Percentiles rank a stretch among this genome's conserved stretches.
Conservation (phyloP, 768 basidiomycete genomes). For the Xerocomus brunneocitrinus region DNA sequence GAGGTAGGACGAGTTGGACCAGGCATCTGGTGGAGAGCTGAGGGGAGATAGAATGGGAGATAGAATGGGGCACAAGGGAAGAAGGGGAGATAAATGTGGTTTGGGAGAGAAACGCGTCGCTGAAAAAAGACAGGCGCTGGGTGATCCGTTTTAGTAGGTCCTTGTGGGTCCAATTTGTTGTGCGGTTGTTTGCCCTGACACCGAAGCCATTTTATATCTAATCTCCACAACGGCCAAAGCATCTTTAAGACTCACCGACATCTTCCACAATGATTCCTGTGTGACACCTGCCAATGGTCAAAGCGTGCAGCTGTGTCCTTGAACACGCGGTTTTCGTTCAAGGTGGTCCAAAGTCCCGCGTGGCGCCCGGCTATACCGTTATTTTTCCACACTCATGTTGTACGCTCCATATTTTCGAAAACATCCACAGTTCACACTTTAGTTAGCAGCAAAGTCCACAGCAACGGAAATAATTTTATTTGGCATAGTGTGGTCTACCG, state of each 20-base stretch:
- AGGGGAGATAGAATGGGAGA: slow-evolving; percentile 1
- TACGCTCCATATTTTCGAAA: background rate
- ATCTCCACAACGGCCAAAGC: slow-evolving; percentile 13
- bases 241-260: background rate
- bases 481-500: background rate
- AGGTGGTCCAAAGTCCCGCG: background rate
- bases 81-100: slow-evolving; percentile 17
- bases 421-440: background rate
- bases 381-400: background rate
- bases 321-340: background rate
- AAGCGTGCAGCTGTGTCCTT: background rate
- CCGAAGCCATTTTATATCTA: slow-evolving; percentile 2
- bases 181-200: slow-evolving; percentile 27
- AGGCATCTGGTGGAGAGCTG: slow-evolving; percentile 17
- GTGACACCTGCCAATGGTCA: background rate
- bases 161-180: slow-evolving; percentile 33
- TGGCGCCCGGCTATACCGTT: background rate
- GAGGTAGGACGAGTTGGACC: slow-evolving; percentile 15
- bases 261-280: background rate
- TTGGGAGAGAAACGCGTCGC: slow-evolving; percentile 26
- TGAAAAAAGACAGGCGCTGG: slow-evolving; percentile 21
- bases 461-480: background rate
- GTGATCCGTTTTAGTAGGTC: slow-evolving; percentile 31
- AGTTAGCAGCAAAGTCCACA: background rate
- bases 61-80: slow-evolving; percentile 4